These are phyloP conservation scores for Coelastrella sp. DNA, from an alignment of 139 green algal species.

Conservation along the genomic window DNA sequence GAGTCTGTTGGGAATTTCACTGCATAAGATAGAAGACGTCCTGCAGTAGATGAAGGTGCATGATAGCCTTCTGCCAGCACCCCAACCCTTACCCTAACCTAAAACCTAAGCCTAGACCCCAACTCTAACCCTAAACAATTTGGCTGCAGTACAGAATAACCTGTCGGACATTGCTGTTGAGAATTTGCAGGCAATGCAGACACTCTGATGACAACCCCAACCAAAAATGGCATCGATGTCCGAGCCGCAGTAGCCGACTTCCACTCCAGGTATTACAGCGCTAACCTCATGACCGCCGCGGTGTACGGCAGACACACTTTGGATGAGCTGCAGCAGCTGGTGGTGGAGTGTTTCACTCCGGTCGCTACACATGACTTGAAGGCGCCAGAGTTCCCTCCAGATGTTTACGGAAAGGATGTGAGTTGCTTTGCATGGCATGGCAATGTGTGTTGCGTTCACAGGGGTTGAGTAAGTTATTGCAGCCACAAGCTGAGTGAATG, in stretches of 20 bases:
- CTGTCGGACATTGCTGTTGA: background rate
- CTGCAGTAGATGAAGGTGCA: no score
- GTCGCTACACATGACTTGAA: conserved; percentile 66
- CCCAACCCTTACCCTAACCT: no score
- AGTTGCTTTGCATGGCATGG: background rate
- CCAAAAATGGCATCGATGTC: conserved; percentile 56
- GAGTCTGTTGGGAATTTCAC: no score
- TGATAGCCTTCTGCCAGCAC: no score
- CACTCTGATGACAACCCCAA: conserved; percentile 60
- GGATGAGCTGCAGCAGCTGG: conserved; percentile 81
- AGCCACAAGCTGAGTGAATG: background rate
- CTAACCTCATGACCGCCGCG: conserved; percentile 70
- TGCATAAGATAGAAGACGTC: no score
- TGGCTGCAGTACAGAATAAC: no score
- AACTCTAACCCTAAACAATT: no score
- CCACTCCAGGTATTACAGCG: conserved; percentile 78
- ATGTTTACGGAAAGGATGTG: conserved; percentile 41
- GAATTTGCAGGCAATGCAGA: conserved; percentile 56
- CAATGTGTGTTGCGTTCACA: background rate
- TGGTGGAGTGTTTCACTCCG: conserved; percentile 57
- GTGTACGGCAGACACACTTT: conserved; percentile 71
- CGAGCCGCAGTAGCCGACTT: conserved; percentile 71
- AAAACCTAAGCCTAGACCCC: no score
- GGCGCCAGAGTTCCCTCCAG: conserved; percentile 44
- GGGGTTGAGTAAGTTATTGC: background rate